These are phyloP conservation scores for Sedum album DNA, from an alignment of 164 flowering plant species.

Conservation along the genomic window DNA sequence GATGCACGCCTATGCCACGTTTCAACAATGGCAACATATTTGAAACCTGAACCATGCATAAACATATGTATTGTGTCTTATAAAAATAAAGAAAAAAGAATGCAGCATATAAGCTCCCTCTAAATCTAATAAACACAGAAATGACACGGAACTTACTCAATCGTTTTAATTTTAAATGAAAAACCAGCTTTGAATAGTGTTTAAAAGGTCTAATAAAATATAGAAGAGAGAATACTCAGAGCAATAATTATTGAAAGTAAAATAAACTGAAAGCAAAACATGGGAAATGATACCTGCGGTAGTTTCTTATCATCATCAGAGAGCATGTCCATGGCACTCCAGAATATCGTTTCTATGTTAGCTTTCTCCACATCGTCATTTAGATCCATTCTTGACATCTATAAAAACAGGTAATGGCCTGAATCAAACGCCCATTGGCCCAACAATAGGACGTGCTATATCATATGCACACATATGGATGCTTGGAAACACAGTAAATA, in stretches of 20 bases:
- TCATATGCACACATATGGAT: not conserved
- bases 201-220: not conserved
- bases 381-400: conserved; percentile 98
- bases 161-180: not conserved
- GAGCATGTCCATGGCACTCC: conserved; percentile 98
- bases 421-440: not conserved
- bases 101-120: not conserved
- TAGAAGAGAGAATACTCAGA: not conserved
- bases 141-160: not conserved
- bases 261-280: not conserved
- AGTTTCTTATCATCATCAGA: conserved; percentile 97
- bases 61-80: not conserved
- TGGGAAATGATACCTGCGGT: conserved; percentile 58
- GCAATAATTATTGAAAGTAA: no score
- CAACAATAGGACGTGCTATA: not conserved
- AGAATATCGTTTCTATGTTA: conserved; percentile 71
- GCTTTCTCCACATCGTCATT: conserved; percentile 82
- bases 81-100: not conserved
- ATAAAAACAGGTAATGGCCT: conserved; percentile 13
- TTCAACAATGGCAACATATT: conserved; percentile 88
- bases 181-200: not conserved
- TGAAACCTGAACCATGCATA: conserved; percentile 51
- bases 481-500: not conserved
- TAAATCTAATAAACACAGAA: not conserved
- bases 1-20: conserved; percentile 99